phyloP scores from a whole-genome alignment of 140 eudicot species.

The Bidens hawaiensis region DNA sequence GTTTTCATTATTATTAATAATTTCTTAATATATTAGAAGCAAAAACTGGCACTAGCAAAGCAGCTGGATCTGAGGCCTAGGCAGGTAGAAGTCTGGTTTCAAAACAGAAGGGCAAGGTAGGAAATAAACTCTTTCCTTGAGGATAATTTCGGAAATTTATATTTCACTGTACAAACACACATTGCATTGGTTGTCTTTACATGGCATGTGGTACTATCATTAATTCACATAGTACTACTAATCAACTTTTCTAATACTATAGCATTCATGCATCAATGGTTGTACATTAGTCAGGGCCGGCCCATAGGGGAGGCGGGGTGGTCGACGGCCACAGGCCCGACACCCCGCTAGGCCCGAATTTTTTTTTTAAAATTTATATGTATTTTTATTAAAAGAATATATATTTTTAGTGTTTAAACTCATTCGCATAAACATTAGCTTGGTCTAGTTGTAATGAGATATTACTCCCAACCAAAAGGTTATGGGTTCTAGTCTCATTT shows the following conservation, averaged over 20 bases:
- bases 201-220: constrained; percentile 11
- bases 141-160: constrained; percentile 21
- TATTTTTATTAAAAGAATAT: no score
- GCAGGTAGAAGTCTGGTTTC: constrained; percentile 98
- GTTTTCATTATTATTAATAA: no score
- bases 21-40: constrained; percentile 61
- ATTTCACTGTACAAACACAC: constrained; percentile 5
- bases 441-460: no score
- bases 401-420: neutral
- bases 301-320: no score
- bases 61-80: constrained; percentile 82
- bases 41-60: constrained; percentile 73
- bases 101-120: constrained; percentile 92
- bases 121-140: neutral
- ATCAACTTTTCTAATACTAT: constrained; percentile 14
- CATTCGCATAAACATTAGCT: no score
- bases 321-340: no score
- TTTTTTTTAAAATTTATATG: no score
- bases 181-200: constrained; percentile 25
- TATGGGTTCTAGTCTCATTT: no score
- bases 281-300: constrained; percentile 13
- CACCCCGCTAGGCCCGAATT: no score
- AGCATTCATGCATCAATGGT: constrained; percentile 26
- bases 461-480: no score
- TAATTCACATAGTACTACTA: constrained; percentile 28